A percentile compares a stretch with the other conserved stretches of the same genome.
phyloP scores from a whole-genome alignment of 164 flowering plant species.

The Chimonanthus salicifolius region DNA sequence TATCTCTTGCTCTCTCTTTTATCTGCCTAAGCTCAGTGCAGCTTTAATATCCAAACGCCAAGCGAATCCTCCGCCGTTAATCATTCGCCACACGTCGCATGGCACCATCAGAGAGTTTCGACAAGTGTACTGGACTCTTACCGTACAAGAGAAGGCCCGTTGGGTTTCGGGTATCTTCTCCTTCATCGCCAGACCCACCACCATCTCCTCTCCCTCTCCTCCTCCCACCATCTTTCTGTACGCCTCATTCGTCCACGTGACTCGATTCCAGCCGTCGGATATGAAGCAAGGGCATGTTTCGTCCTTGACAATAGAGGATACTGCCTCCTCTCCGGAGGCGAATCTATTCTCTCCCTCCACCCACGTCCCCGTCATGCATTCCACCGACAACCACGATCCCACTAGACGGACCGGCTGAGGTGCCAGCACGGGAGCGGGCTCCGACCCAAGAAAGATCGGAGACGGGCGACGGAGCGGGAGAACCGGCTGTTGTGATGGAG shows the following conservation, averaged over 20 bases:
- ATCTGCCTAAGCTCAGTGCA: conserved; percentile 72
- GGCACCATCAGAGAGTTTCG: conserved; percentile 47
- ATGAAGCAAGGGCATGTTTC: conserved; percentile 85
- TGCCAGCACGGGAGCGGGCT: conserved; percentile 13
- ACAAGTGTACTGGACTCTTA: conserved; percentile 52
- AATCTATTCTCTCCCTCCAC: conserved; percentile 48
- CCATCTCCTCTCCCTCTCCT: conserved; percentile 18
- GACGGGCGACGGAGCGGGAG: background rate
- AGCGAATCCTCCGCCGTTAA: conserved; percentile 68
- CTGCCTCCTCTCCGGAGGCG: conserved; percentile 28
- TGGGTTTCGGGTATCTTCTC: conserved; percentile 22
- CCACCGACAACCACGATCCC: conserved; percentile 67
- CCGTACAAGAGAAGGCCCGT: conserved; percentile 61
- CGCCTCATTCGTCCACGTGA: conserved; percentile 65
- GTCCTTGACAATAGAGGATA: conserved; percentile 5
- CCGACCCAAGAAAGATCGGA: background rate
- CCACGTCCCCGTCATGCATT: conserved; percentile 56
- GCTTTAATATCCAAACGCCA: conserved; percentile 85
- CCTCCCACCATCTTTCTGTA: conserved; percentile 42
- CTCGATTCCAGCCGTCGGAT: conserved; percentile 52
- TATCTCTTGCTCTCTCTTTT: background rate
- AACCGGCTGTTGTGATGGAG: background rate
- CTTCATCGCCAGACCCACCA: conserved; percentile 45
- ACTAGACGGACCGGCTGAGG: conserved; percentile 26
- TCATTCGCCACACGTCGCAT: conserved; percentile 84